Base-by-base conservation (phyloP, 192 early-diverging fungal species). In the Backusella sp. region DNA sequence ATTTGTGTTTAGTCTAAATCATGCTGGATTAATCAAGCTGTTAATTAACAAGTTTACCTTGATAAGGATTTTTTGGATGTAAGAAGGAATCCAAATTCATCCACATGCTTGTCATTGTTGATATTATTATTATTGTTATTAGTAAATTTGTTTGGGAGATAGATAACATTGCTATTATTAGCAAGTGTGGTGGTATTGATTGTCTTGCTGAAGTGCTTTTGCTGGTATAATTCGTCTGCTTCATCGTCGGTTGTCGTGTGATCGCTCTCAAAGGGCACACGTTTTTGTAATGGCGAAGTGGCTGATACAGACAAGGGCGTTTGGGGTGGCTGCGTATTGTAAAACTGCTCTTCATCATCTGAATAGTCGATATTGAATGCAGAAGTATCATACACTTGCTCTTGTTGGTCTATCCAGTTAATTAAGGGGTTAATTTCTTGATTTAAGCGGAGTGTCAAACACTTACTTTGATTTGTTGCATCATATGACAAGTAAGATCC, bases 361-460 rank as follows among this genome's bases (percentile, higher is more conserved):
- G 82, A 83, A 66, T 83, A 83, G n/a, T 73, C 67, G 4, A 79
- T 73, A 42, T 83, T 83, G 34, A 79, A 73, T 17, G 46, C 73
- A 0, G 82, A 83, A 19, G 82, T 83, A 67, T 83, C 82, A 66
- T 70, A 79, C 0, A n/a, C 21, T 3, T 74, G 59, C 9, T 56
- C 56, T 62, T 62, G 56, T 62, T n/a, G 46, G 6, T n/a, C 46
- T n/a, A 6, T 6, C 4, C n/a, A n/a, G 46, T n/a, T 49, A 49
- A 49, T 49, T 49, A 49, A 4, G 19, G 17, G 19, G 12, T 44
- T n/a, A 19, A 49, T 44, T 17, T 44, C 15, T 17, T 17, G 12
- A 17, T 44, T 44, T 44, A 49, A 49, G 17, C 19, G 19, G 46
- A 49, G 46, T 28, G 2, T 26, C 7, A 59, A 35, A 35, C 41